Base-by-base conservation (phyloP, 1,284 basidiomycete genomes). In the Boletus chippewaensis region DNA sequence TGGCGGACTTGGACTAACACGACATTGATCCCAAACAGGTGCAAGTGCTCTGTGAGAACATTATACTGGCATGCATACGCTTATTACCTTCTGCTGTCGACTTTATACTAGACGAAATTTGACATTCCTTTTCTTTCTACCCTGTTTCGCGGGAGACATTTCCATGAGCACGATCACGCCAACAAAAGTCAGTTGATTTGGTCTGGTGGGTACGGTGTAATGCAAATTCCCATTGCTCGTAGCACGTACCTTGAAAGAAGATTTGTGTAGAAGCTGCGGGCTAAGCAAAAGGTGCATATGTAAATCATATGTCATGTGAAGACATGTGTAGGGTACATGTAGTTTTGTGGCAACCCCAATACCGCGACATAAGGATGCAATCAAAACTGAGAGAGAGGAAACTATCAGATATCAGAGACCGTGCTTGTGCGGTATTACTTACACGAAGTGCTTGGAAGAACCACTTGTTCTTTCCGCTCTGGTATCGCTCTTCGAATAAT, bases 391-490 rank as follows among this genome's bases (percentile, higher is more conserved):
- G 18, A 12, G 15, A 18, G 22, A 34, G 4, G 9, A 20, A 22
- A 22, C 4, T 2, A 9, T 65, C 22, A 65, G 54, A 40, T 5
- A 24, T 3, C 11, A 2, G 28, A 28, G 26, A 18, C 28, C 22
- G 11, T 10, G 22, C 15, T 6, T 16, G 28, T 9, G 50, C 5
- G 32, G 12, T 1, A 4, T 32, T 45, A 76, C 84, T 62, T 70
- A 90, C 88, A 64, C 83, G 80, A 54, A 91, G 80, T 54, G 83
- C 67, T 59, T 83, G 79, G 82, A 92, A 91, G 81, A 93, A 95
- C 93, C 93, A 95, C 72, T 85, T 86, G 83, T 95, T 95, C 81
- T 93, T 92, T 56, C 94, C 93, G 54, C 78, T 75, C 52, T 79
- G 77, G 82, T 96, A 95, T 57, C 91, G 78, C 68, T 96, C 92